A percentile compares a stretch with the other conserved stretches of the same genome.
phyloP scores from a whole-genome alignment of 257 asterid genomes.

The Plectranthus barbatus region DNA sequence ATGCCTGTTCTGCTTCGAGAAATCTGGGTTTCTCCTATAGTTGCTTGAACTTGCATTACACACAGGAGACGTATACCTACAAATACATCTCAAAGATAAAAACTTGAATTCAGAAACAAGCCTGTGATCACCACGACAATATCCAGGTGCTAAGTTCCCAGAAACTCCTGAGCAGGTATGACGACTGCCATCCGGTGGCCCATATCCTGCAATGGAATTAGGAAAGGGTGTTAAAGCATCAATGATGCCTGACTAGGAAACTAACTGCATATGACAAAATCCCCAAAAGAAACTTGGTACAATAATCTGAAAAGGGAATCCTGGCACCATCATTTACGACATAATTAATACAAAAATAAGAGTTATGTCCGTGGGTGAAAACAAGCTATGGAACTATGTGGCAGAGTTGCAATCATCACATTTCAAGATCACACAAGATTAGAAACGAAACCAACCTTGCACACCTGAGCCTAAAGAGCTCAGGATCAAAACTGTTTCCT shows the following conservation, averaged over 20 bases:
- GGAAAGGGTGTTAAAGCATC: constrained; percentile 1
- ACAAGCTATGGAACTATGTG: too few relatives aligned
- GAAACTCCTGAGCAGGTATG: constrained; percentile 53
- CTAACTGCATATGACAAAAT: neutral
- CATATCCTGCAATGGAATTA: constrained; percentile 45
- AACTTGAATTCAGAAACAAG: constrained; percentile 31
- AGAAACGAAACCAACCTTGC: too few relatives aligned
- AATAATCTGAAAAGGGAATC: neutral
- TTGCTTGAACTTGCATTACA: constrained; percentile 59
- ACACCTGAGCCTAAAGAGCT: neutral
- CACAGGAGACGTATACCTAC: constrained; percentile 30
- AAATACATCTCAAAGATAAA: constrained; percentile 28
- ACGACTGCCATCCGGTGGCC: constrained; percentile 47
- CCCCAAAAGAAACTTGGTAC: neutral
- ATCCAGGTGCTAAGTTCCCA: constrained; percentile 35
- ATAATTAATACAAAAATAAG: too few relatives aligned
- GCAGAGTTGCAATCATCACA: too few relatives aligned
- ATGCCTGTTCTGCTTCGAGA: constrained; percentile 58
- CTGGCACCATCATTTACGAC: too few relatives aligned
- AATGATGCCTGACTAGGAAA: neutral
- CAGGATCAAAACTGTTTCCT: neutral
- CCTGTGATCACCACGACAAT: constrained; percentile 30
- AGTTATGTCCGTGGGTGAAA: too few relatives aligned
- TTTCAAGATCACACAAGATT: too few relatives aligned
- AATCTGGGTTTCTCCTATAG: constrained; percentile 64